Evolutionary conservation across 2,329 filamentous ascomycete genomes (phyloP).

Genomic region (Aspergillus calidoustus): DNA sequence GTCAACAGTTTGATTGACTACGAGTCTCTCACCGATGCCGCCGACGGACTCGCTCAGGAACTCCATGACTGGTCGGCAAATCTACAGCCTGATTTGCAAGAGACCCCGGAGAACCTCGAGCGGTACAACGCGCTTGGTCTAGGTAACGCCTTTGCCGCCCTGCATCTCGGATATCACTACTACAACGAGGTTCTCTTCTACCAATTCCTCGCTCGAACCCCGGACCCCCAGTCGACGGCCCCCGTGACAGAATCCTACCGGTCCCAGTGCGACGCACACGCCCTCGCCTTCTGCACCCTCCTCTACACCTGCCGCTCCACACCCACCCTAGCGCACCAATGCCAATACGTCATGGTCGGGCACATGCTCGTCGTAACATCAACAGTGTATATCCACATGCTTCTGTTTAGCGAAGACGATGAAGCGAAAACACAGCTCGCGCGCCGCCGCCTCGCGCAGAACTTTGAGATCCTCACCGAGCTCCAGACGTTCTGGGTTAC

Average conservation of each 20-base stretch:
- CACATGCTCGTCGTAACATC: constrained; percentile 55
- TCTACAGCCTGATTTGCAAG: constrained; percentile 32
- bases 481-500: constrained; percentile 50
- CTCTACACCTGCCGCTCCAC: constrained; percentile 39
- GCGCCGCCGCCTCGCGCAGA: constrained; percentile 45
- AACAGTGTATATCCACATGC: constrained; percentile 52
- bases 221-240: background rate
- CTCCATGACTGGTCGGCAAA: background rate
- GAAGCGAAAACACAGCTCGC: constrained; percentile 39
- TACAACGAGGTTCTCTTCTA: constrained; percentile 55
- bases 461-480: constrained; percentile 51
- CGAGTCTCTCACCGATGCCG: constrained; percentile 24
- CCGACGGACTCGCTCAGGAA: background rate
- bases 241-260: constrained; percentile 42
- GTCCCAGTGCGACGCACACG: constrained; percentile 47
- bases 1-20: constrained; percentile 42
- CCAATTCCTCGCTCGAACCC: constrained; percentile 43
- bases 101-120: constrained; percentile 47
- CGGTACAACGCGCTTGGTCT: constrained; percentile 44
- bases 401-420: constrained; percentile 48
- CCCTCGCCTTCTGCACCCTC: constrained; percentile 46
- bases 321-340: constrained; percentile 29
- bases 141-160: constrained; percentile 50
- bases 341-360: constrained; percentile 52
- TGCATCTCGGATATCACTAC: constrained; percentile 55